These are phyloP conservation scores for Pythium pyrilobum DNA, from an alignment of 352 stramenopile species.

Conservation along the genomic window DNA sequence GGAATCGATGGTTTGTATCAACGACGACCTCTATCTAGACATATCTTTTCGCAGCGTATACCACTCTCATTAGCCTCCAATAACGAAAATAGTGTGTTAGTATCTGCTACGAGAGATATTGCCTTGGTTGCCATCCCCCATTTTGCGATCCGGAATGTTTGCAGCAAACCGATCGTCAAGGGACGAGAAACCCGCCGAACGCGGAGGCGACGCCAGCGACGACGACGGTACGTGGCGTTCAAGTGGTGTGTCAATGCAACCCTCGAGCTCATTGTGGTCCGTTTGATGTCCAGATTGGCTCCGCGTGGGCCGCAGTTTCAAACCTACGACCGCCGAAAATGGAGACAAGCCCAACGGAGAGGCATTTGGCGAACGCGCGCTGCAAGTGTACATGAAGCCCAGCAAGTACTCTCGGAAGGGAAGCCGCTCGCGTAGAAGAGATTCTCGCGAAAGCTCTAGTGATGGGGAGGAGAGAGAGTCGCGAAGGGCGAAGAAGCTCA, in stretches of 20 bases:
- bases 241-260: neutral
- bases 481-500: constrained; percentile 19
- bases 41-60: neutral
- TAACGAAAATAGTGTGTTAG: no score
- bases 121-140: neutral
- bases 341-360: neutral
- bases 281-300: constrained; percentile 38
- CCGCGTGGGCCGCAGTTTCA: constrained; percentile 28
- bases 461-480: constrained; percentile 1
- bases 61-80: no score
- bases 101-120: no score
- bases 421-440: constrained; percentile 23
- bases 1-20: neutral
- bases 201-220: neutral
- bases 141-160: constrained; percentile 18
- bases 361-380: neutral
- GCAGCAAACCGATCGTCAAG: neutral
- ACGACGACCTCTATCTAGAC: neutral
- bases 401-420: constrained; percentile 9
- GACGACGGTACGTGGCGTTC: constrained; percentile 5
- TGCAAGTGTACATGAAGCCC: constrained; percentile 29
- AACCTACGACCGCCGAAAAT: neutral
- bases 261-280: neutral
- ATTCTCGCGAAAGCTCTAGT: constrained; percentile 6
- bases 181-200: constrained; percentile 3